These are phyloP conservation scores for Pyrenophora teres DNA, from an alignment of 2,329 filamentous ascomycete genomes.

Conservation along the genomic window DNA sequence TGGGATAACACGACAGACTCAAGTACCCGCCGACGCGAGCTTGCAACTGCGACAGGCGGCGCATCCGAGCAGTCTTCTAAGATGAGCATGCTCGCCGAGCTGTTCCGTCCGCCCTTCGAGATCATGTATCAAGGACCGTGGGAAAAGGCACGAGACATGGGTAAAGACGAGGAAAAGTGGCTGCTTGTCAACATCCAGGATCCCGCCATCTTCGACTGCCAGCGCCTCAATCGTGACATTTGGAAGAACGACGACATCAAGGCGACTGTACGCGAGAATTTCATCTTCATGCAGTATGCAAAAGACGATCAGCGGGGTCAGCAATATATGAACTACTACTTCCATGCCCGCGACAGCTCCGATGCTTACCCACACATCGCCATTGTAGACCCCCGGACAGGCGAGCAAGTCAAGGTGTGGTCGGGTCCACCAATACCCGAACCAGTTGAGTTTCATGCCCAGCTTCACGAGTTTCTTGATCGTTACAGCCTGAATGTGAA, in stretches of 20 bases:
- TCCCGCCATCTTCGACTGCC: constrained; percentile 89
- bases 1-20: constrained; percentile 60
- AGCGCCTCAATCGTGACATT: constrained; percentile 89
- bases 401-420: constrained; percentile 97
- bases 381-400: constrained; percentile 92
- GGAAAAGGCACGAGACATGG: constrained; percentile 81
- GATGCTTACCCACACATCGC: constrained; percentile 95
- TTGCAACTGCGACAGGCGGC: constrained; percentile 67
- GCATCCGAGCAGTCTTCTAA: constrained; percentile 70
- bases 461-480: constrained; percentile 95
- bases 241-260: constrained; percentile 87
- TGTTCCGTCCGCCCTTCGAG: constrained; percentile 91
- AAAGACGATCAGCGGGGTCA: constrained; percentile 79
- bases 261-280: constrained; percentile 85
- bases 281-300: constrained; percentile 92
- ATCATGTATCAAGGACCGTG: constrained; percentile 80
- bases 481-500: constrained; percentile 87
- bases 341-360: constrained; percentile 75
- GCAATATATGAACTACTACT: constrained; percentile 90
- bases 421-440: constrained; percentile 79
- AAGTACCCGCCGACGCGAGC: constrained; percentile 55
- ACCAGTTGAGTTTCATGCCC: constrained; percentile 81
- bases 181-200: constrained; percentile 95
- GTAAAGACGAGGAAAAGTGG: constrained; percentile 91
- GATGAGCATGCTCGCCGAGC: constrained; percentile 79